A percentile compares a stretch with the other conserved stretches of the same genome.
phyloP scores from a whole-genome alignment of 306 rosid species.

The Prunus fruticosa region DNA sequence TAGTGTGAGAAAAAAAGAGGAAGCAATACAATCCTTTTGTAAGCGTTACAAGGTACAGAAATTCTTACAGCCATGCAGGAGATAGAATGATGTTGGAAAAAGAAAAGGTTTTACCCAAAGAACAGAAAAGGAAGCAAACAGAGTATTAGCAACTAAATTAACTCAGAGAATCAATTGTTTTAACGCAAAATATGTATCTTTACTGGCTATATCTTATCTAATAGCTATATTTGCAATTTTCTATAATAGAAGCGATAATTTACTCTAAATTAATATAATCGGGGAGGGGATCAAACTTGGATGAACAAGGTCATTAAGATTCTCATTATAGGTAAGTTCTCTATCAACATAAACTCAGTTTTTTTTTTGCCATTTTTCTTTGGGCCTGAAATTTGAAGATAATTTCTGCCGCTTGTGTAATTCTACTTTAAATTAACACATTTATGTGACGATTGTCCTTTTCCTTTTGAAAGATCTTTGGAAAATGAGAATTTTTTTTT shows the following conservation, averaged over 20 bases:
- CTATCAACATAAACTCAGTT: background rate
- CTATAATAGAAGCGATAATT: background rate
- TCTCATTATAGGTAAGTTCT: background rate
- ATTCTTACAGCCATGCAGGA: constrained; percentile 65
- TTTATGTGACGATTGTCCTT: background rate
- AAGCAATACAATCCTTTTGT: constrained; percentile 54
- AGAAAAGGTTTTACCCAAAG: constrained; percentile 3
- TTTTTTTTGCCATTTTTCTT: background rate
- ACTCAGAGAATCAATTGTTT: background rate
- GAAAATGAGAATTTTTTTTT: background rate
- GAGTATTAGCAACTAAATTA: background rate
- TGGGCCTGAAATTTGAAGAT: background rate
- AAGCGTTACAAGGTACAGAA: constrained; percentile 44
- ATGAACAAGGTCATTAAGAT: too few relatives aligned
- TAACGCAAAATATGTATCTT: background rate
- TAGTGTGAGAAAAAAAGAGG: constrained; percentile 38
- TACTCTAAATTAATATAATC: too few relatives aligned
- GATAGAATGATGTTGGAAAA: constrained; percentile 32
- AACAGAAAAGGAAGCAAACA: background rate
- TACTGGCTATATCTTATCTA: background rate
- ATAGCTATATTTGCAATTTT: background rate
- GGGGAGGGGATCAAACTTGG: too few relatives aligned
- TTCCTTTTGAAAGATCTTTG: background rate
- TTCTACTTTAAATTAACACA: background rate
- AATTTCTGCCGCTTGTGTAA: background rate